Evolutionary conservation across 2,329 filamentous ascomycete genomes (phyloP).

Genomic region (Penicillium sclerotigenum): DNA sequence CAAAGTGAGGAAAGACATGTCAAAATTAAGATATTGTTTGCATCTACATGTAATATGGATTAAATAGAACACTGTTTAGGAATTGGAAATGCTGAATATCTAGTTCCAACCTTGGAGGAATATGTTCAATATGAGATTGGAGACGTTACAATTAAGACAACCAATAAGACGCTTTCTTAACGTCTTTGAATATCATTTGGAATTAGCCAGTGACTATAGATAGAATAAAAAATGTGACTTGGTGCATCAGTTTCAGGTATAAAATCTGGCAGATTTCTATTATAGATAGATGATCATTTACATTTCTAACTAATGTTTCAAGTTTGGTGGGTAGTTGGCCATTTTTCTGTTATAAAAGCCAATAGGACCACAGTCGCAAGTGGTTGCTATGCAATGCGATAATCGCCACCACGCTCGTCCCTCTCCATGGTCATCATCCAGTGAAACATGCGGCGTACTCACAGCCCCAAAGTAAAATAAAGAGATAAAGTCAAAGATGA

Average conservation of each 20-base stretch:
- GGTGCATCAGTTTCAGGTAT: not conserved
- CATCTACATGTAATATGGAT: not conserved
- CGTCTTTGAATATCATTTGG: too few species aligned
- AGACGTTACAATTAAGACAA: too few species aligned
- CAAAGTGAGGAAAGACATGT: not conserved
- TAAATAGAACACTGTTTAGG: not conserved
- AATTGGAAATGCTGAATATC: too few species aligned
- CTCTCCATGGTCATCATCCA: conserved; percentile 7
- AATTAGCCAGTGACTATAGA: too few species aligned
- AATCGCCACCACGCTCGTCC: not conserved
- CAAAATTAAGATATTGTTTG: not conserved
- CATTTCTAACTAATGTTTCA: not conserved
- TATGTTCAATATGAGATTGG: too few species aligned
- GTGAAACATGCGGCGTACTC: conserved; percentile 6
- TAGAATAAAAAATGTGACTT: not conserved
- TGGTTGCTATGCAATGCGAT: not conserved
- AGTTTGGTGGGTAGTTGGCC: not conserved
- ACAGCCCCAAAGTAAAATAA: conserved; percentile 10
- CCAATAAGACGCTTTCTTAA: too few species aligned
- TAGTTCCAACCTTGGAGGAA: too few species aligned
- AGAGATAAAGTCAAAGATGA: conserved; percentile 19
- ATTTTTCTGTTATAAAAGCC: conserved; percentile 4
- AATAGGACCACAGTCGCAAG: conserved; percentile 11
- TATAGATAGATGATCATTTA: not conserved
- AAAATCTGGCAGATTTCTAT: not conserved